Evolutionary conservation across 768 basidiomycete genomes (phyloP).

Genomic region (Stropharia rugosoannulata): DNA sequence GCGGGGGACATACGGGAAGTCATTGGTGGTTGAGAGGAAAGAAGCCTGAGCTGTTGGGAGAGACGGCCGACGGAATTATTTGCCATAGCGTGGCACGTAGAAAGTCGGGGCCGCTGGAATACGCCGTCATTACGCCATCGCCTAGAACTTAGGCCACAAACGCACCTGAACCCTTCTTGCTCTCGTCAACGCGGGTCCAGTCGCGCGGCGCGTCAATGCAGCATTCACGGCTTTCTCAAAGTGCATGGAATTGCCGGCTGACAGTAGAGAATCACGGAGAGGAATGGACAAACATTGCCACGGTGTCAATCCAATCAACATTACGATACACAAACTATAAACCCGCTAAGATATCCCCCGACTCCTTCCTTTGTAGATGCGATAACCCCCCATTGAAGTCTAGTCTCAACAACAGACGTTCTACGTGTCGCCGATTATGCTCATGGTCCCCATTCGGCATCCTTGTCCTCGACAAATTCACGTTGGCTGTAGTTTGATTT

Average conservation of each 20-base stretch:
- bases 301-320: not conserved
- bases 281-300: constrained; percentile 2
- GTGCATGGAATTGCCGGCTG: constrained; percentile 1
- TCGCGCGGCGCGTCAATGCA: constrained; percentile 3
- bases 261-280: not conserved
- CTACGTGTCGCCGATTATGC: constrained; percentile 76
- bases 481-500: constrained; percentile 47
- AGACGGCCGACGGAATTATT: constrained; percentile 49
- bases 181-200: not conserved
- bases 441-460: constrained; percentile 58
- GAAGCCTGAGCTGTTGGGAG: constrained; percentile 60
- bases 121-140: constrained; percentile 21
- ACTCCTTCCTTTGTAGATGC: constrained; percentile 33
- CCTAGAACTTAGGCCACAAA: not conserved
- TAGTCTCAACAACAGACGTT: constrained; percentile 75
- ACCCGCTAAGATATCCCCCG: constrained; percentile 41
- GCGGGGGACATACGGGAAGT: constrained; percentile 44
- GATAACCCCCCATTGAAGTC: constrained; percentile 86
- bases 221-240: constrained; percentile 7
- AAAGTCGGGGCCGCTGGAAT: constrained; percentile 19
- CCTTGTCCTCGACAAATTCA: constrained; percentile 45
- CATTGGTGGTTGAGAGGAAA: constrained; percentile 54
- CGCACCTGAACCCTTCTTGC: constrained; percentile 2
- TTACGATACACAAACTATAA: constrained; percentile 23
- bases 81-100: constrained; percentile 32